Percentiles rank a stretch among this genome's conserved stretches.
Evolutionary conservation across 192 early-diverging fungal genomes (phyloP).

Genomic region (Coemansia sp.): DNA sequence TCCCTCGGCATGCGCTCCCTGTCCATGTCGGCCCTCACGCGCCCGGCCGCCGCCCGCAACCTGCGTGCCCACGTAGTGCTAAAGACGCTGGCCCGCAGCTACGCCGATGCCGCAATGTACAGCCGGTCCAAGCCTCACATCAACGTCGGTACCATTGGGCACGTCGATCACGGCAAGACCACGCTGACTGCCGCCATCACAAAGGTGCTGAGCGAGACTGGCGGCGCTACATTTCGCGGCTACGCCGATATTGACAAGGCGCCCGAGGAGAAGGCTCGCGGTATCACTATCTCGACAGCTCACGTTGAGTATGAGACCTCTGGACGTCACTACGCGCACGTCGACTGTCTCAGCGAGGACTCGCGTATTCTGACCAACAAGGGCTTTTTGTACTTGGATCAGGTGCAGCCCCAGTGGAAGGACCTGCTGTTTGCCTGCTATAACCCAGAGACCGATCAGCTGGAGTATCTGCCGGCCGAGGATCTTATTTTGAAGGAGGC

Average conservation of each 20-base stretch:
- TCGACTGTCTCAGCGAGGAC: conserved; percentile 64
- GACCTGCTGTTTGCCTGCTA: no score
- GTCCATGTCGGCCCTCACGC: conserved; percentile 32
- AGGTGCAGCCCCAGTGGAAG: no score
- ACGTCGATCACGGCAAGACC: conserved; percentile 99
- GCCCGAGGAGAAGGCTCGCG: conserved; percentile 95
- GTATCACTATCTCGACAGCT: conserved; percentile 96
- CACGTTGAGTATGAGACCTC: conserved; percentile 96
- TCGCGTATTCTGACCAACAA: neutral
- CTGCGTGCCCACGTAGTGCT: neutral
- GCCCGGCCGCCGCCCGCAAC: conserved; percentile 24
- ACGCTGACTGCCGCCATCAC: conserved; percentile 98
- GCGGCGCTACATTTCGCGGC: conserved; percentile 88
- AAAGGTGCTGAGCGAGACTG: conserved; percentile 80
- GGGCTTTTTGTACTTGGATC: no score
- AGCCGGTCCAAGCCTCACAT: conserved; percentile 91
- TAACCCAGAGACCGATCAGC: no score
- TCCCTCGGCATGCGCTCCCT: conserved; percentile 27
- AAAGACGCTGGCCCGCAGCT: conserved; percentile 24
- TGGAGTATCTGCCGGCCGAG: no score
- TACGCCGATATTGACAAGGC: conserved; percentile 98
- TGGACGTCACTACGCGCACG: conserved; percentile 89
- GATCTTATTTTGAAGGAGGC: no score
- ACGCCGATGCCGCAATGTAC: conserved; percentile 66
- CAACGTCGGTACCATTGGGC: conserved; percentile 98